Percentiles rank a stretch among this genome's conserved stretches.
Evolutionary conservation across 2,329 filamentous ascomycete species (phyloP).

Genomic region (Teratosphaeria destructans): DNA sequence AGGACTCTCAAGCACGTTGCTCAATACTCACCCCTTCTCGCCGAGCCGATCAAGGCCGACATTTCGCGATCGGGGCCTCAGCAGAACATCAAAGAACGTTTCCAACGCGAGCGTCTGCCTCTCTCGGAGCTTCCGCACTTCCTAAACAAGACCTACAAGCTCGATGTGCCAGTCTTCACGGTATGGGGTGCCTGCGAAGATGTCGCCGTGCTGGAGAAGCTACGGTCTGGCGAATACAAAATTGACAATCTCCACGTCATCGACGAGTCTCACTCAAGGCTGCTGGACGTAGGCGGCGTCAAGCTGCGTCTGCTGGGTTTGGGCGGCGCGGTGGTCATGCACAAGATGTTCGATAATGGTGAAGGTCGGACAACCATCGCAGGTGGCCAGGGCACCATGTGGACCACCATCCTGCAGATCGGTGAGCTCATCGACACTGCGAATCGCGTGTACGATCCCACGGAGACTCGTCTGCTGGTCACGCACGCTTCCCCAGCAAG

Average conservation of each 20-base stretch:
- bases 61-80: slow-evolving; percentile 59
- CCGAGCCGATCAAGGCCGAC: slow-evolving; percentile 59
- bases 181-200: slow-evolving; percentile 99
- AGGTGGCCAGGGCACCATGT: slow-evolving; percentile 97
- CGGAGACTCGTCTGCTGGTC: slow-evolving; percentile 91
- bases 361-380: slow-evolving; percentile 97
- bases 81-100: slow-evolving; percentile 68
- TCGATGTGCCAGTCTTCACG: slow-evolving; percentile 95
- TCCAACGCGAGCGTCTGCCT: slow-evolving; percentile 68
- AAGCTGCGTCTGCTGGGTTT: slow-evolving; percentile 90
- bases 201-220: slow-evolving; percentile 93
- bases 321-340: slow-evolving; percentile 96
- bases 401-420: slow-evolving; percentile 97
- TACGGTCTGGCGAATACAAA: slow-evolving; percentile 95
- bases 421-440: slow-evolving; percentile 95
- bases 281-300: slow-evolving; percentile 88
- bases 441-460: slow-evolving; percentile 95
- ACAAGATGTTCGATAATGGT: slow-evolving; percentile 98
- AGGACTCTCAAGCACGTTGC: slow-evolving; percentile 97
- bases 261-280: slow-evolving; percentile 90
- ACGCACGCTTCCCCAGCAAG: slow-evolving; percentile 94
- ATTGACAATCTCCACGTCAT: slow-evolving; percentile 96
- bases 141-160: slow-evolving; percentile 74
- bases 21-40: slow-evolving; percentile 91
- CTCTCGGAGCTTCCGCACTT: slow-evolving; percentile 88